phyloP scores from a whole-genome alignment of 2,329 filamentous ascomycete genomes.

The Pseudomassariella vexata region DNA sequence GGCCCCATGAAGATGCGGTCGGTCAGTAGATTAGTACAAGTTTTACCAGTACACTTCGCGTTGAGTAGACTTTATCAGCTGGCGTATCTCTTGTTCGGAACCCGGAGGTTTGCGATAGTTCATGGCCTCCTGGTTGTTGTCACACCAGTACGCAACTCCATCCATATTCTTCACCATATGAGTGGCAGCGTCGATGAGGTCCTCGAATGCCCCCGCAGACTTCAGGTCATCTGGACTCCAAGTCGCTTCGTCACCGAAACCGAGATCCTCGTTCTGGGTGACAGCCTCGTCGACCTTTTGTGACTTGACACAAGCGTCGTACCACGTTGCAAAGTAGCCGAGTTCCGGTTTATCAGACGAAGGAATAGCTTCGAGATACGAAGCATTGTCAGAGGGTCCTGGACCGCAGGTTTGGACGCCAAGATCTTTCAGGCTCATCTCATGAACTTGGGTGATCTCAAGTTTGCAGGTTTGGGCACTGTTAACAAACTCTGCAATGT shows the following conservation, averaged over 20 bases:
- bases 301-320: conserved; percentile 19
- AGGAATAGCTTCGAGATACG: conserved; percentile 7
- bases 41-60: conserved; percentile 1
- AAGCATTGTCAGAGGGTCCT: conserved; percentile 5
- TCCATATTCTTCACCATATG: conserved; percentile 21
- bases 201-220: conserved; percentile 13
- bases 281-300: conserved; percentile 14
- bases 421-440: too few species aligned
- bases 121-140: conserved; percentile 16
- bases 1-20: too few species aligned
- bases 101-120: conserved; percentile 5
- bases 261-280: conserved; percentile 17
- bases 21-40: too few species aligned
- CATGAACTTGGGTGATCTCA: conserved; percentile 21
- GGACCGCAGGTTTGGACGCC: too few species aligned
- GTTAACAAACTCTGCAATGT: conserved; percentile 14
- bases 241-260: conserved; percentile 16
- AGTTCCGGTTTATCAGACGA: conserved; percentile 3
- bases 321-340: conserved; percentile 15
- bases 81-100: not conserved
- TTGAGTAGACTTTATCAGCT: not conserved
- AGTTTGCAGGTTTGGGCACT: conserved; percentile 7
- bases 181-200: conserved; percentile 15
- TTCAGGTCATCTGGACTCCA: conserved; percentile 17
- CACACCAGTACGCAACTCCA: conserved; percentile 19